Evolutionary conservation across 495 filamentous ascomycete genomes (phyloP), one percentile per base, ranked within the genome.

Genomic region (Rusavskia elegans): DNA sequence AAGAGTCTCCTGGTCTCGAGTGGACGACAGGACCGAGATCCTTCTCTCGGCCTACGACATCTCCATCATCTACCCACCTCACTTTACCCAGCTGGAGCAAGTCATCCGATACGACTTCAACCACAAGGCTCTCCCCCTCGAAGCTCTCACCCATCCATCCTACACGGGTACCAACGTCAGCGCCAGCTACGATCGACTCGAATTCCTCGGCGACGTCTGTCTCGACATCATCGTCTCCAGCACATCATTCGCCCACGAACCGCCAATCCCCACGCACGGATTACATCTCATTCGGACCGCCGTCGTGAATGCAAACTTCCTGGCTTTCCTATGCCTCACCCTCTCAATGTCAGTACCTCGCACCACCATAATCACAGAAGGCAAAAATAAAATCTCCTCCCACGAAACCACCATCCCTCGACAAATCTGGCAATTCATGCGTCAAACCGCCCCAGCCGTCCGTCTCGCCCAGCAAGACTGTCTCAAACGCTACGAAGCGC

Each of bases 171-270:
- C 55, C 5, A 56, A 52, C 20, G 61, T 63, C 8, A 66, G 67
- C 1, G 69, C 77, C 35, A 89, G 83, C 7, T 86, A 93, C 62
- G 84, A 97, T 57, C 81, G 89, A 0, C 74, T 96, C 14, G 92
- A 98, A 62, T 97, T 88, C 63, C 72, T 96, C 0, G 92, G 92
- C 8, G 92, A 98, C 59, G 75, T 88, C 0, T 68, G 95, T 11
- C 77, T 98, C 0, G 92, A 98, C 61, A 79, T 77, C 62, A 63
- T 95, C 48, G 71, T 97, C 45, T 74, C 83, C 9, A 67, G 65
- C 2, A 63, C 63, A 1, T 66, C 87, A 9, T 78, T 68, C 55
- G 58, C 66, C 0, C 64, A 68, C 36, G 60, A 67, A 2, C 56
- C 58, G 8, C 59, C 72, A 16, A 66, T 90, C 17, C 61, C 73